Base-by-base conservation (phyloP, 1,139 yeast genomes). In the Zygoascus sp. region DNA sequence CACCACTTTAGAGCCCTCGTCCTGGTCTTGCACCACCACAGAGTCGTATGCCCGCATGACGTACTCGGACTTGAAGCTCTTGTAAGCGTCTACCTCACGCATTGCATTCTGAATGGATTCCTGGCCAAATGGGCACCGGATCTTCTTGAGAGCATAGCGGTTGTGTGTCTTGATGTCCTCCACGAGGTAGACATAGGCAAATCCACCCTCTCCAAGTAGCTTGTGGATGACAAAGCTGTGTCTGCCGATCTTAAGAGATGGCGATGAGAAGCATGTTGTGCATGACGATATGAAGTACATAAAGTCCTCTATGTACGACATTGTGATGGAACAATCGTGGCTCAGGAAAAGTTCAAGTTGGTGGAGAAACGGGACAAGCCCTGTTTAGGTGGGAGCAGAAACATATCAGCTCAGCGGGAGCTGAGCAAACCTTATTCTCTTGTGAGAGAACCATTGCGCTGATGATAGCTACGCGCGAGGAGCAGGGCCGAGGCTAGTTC, bases 151-250 rank as follows among this genome's bases (percentile, higher is more conserved):
- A 2, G 96, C 96, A 59, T 78, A 85, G 20, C 69, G 61, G 23
- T 79, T 73, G 45, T 75, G 74, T 42, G 70, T 69, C 19, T 58
- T 59, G 49, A 68, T 64, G 28, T 79, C 74, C 55, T 75, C 73
- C 7, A 88, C 96, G 32, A 88, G 70, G 60, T 90, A 90, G n/a
- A 88, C 95, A 58, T 84, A 88, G 1, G 95, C 82, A 60, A 85
- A 85, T 5, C 95, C 95, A 1, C 96, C 95, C 67, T 89, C 97
- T 8, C 96, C 96, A 5, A 90, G 68, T 19, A 90, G 73, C 52
- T 79, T 76, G 44, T 80, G 67, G n/a, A 90, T 83, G 41, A 58
- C 56, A 54, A 67, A 65, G 46, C 59, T 57, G 32, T 65, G 63
- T 30, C 65, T 54, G 53, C 68, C 67, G 38, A 70, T 59, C 27